Conservation (phyloP, 176 grass and related monocot species). For the Avena insularis region DNA sequence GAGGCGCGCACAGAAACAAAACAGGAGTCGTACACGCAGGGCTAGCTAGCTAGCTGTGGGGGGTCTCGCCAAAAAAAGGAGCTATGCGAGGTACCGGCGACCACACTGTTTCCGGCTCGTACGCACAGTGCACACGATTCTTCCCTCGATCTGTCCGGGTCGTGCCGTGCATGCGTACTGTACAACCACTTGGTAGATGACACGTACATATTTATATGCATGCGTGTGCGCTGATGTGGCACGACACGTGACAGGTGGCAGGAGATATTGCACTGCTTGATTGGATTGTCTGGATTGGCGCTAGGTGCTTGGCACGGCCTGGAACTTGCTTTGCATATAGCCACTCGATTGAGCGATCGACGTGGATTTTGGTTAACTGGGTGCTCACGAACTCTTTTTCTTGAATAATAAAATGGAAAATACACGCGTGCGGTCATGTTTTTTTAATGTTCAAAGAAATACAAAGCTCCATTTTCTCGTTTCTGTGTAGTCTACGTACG, state of each 20-base stretch:
- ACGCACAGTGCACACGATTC: too few relatives aligned
- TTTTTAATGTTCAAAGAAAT: too few relatives aligned
- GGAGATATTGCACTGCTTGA: background rate
- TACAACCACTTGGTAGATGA: background rate
- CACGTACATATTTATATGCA: background rate
- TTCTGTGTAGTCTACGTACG: too few relatives aligned
- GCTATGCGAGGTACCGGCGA: background rate
- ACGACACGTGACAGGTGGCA: constrained; percentile 6
- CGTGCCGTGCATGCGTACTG: background rate
- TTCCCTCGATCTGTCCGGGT: background rate
- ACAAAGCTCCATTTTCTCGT: too few relatives aligned
- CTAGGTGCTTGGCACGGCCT: background rate
- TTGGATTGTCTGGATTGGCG: constrained; percentile 27
- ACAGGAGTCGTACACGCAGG: background rate
- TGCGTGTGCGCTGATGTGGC: background rate
- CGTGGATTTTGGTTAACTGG: too few relatives aligned
- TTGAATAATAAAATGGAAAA: too few relatives aligned
- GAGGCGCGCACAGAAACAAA: background rate
- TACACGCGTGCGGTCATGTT: too few relatives aligned
- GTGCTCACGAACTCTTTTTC: too few relatives aligned
- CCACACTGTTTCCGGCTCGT: constrained; percentile 2
- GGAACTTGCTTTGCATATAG: background rate
- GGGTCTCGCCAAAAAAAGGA: constrained; percentile 11
- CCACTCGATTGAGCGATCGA: too few relatives aligned
- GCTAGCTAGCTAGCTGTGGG: too few relatives aligned